Evolutionary conservation across 345 rosid genomes (phyloP).

Genomic region (Toxicodendron radicans): DNA sequence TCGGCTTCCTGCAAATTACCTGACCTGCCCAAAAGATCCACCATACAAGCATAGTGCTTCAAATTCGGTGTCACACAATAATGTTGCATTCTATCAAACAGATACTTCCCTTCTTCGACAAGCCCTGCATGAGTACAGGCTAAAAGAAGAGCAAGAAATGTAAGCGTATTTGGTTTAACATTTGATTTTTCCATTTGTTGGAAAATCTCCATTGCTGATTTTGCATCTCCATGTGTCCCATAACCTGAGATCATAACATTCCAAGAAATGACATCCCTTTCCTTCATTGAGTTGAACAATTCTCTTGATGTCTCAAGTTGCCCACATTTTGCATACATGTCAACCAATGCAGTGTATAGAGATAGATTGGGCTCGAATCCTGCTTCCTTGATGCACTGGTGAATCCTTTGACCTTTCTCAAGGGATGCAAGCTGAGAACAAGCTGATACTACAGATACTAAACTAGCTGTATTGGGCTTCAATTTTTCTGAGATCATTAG

Average conservation of each 20-base stretch:
- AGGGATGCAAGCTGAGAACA: slow-evolving; percentile 56
- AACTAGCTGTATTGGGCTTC: slow-evolving; percentile 52
- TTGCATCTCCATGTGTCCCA: slow-evolving; percentile 61
- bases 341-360: slow-evolving; percentile 57
- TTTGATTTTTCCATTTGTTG: slow-evolving; percentile 55
- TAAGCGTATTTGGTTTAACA: slow-evolving; percentile 51
- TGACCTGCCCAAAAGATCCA: slow-evolving; percentile 68
- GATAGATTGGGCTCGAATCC: slow-evolving; percentile 47
- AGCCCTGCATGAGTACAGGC: slow-evolving; percentile 66
- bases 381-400: slow-evolving; percentile 44
- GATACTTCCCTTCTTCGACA: slow-evolving; percentile 55
- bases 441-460: slow-evolving; percentile 58
- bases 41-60: slow-evolving; percentile 72
- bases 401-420: slow-evolving; percentile 55
- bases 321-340: slow-evolving; percentile 80
- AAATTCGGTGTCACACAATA: slow-evolving; percentile 49
- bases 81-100: slow-evolving; percentile 46
- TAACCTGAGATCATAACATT: slow-evolving; percentile 72
- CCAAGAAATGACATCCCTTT: slow-evolving; percentile 59
- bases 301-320: slow-evolving; percentile 51
- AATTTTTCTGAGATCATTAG: slow-evolving; percentile 46
- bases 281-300: slow-evolving; percentile 44
- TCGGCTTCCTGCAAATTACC: slow-evolving; percentile 66
- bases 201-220: slow-evolving; percentile 49
- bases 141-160: slow-evolving; percentile 67